These are phyloP conservation scores for Rauvolfia tetraphylla DNA, from an alignment of 257 asterid genomes.

Conservation along the genomic window DNA sequence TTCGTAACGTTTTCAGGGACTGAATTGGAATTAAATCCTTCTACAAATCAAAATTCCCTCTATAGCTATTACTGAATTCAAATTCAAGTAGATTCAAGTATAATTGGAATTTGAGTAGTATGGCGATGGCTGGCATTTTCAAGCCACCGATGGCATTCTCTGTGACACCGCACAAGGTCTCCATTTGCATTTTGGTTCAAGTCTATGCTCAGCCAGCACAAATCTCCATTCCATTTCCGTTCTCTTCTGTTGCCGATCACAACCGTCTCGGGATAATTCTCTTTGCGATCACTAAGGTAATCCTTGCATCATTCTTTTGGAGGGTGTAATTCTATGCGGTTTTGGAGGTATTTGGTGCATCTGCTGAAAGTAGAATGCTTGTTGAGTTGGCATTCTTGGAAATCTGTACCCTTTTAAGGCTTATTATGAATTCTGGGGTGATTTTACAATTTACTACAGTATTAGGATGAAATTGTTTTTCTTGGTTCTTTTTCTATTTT, in stretches of 20 bases:
- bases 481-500: not conserved
- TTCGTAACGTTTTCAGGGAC: too few relatives aligned
- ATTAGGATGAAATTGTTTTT: not conserved
- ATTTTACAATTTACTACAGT: not conserved
- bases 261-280: slow-evolving; percentile 75
- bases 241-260: slow-evolving; percentile 82
- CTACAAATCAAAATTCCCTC: too few relatives aligned
- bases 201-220: slow-evolving; percentile 83
- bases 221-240: slow-evolving; percentile 66
- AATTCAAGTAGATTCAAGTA: not conserved
- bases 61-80: not conserved
- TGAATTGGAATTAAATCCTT: too few relatives aligned
- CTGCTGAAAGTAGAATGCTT: not conserved
- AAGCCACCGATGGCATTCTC: slow-evolving; percentile 26
- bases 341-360: not conserved
- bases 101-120: not conserved
- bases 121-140: slow-evolving; percentile 1
- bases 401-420: not conserved
- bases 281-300: slow-evolving; percentile 71
- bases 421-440: not conserved
- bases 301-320: not conserved
- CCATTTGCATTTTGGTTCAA: slow-evolving; percentile 70
- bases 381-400: not conserved
- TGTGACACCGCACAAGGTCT: slow-evolving; percentile 83
- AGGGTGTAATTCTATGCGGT: not conserved